A percentile compares a stretch with the other conserved stretches of the same genome.
These are phyloP conservation scores for Xenoacremonium recifei DNA, from an alignment of 2,329 filamentous ascomycete species.

Conservation along the genomic window DNA sequence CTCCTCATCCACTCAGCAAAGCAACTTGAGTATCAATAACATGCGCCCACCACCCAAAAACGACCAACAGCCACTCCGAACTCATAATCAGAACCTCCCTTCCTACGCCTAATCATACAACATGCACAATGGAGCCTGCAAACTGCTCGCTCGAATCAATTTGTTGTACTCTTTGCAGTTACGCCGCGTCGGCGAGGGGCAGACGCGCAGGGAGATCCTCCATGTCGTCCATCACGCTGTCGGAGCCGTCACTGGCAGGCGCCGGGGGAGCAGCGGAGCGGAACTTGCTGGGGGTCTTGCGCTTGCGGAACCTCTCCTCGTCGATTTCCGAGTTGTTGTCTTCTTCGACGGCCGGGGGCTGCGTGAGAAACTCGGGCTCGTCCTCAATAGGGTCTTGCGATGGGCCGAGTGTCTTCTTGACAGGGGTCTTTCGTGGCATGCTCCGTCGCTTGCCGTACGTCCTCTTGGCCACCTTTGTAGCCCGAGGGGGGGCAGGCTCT, in stretches of 20 bases:
- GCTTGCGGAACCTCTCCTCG: conserved; percentile 23
- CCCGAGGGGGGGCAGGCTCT: conserved; percentile 25
- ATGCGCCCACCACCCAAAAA: no score
- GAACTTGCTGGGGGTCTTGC: conserved; percentile 29
- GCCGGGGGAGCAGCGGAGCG: conserved; percentile 14
- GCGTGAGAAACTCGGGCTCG: conserved; percentile 11
- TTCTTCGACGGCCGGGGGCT: conserved; percentile 10
- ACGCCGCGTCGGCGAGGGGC: no score
- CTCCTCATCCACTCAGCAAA: no score
- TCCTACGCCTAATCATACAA: no score
- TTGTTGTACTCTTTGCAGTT: no score
- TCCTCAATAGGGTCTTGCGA: conserved; percentile 33
- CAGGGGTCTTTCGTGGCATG: conserved; percentile 17
- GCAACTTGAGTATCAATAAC: no score
- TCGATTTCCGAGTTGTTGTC: conserved; percentile 27
- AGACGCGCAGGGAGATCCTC: conserved; percentile 39
- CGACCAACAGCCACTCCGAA: no score
- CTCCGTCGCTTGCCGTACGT: conserved; percentile 24
- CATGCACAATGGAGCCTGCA: no score
- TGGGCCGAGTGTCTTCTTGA: conserved; percentile 18
- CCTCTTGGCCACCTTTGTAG: conserved; percentile 25
- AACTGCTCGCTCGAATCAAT: no score
- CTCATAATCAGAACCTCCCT: no score
- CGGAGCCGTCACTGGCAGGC: conserved; percentile 22
- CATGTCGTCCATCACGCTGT: conserved; percentile 43